Conservation (phyloP, 805 yeast species). For the Saccharomycopsis malanga region DNA sequence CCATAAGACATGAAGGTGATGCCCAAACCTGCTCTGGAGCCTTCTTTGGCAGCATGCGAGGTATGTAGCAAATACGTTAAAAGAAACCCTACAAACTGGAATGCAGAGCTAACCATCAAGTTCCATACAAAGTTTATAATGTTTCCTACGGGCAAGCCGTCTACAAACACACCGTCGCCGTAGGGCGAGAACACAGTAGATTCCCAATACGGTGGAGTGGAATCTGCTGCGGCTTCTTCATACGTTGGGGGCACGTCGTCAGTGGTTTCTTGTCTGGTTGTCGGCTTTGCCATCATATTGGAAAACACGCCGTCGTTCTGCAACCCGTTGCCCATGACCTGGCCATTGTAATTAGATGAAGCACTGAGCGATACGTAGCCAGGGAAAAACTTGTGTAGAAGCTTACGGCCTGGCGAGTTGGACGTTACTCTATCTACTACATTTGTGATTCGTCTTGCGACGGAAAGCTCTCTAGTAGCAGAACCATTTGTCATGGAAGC, state of each 20-base stretch:
- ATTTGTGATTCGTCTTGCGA: neutral
- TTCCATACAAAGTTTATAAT: conserved; percentile 88
- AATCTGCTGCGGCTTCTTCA: conserved; percentile 91
- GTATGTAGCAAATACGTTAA: conserved; percentile 88
- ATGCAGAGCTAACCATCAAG: conserved; percentile 77
- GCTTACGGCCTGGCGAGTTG: conserved; percentile 17
- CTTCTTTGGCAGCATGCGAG: conserved; percentile 95
- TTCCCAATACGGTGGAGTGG: conserved; percentile 97
- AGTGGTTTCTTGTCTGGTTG: conserved; percentile 20
- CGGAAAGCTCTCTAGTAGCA: too few species aligned
- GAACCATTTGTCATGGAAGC: too few species aligned
- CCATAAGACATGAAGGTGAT: conserved; percentile 72
- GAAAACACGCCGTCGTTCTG: conserved; percentile 85
- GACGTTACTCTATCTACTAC: conserved; percentile 16
- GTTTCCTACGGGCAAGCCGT: conserved; percentile 93
- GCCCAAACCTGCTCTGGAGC: conserved; percentile 89
- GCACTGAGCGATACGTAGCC: conserved; percentile 1
- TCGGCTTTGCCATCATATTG: conserved; percentile 83
- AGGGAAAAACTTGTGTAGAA: conserved; percentile 16
- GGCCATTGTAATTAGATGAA: conserved; percentile 14
- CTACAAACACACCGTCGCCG: conserved; percentile 86
- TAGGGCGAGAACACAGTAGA: conserved; percentile 72
- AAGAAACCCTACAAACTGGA: conserved; percentile 89
- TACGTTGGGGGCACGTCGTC: conserved; percentile 74
- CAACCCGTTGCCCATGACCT: conserved; percentile 29